Evolutionary conservation across 768 basidiomycete species (phyloP), one percentile per base, ranked within the genome.

Genomic region (Collybiopsis confluens): DNA sequence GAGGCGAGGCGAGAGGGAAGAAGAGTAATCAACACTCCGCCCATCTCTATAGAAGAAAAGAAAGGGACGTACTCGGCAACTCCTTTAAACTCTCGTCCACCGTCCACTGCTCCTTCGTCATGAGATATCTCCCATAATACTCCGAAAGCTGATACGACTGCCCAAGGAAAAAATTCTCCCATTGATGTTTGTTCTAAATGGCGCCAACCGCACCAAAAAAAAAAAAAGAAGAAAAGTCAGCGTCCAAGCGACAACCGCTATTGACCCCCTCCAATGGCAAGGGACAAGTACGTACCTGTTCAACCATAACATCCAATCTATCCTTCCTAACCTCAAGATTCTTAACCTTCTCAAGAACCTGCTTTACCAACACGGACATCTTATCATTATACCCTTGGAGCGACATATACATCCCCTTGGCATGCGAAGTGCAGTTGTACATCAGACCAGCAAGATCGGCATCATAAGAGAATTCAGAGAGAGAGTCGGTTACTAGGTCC

Each of bases 331-430:
- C 74, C 59, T 78, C 71, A 45, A 93, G 71, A 23, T 70, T 71
- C 65, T 80, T 86, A 57, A 87, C 73, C 59, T 82, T 83, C 56
- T 85, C 80, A 41, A 95, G 65, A 49, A 98, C 80, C 56, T 85
- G 77, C 61, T 85, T 72, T 5, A 85, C 77, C 36, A 98, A 78
- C 2, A 88, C 82, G 6, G 81, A 72, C 58, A 92, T 73, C 69
- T 96, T 98, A 70, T 98, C 94, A 63, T 93, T 95, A 71, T 97
- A 98, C 5, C 97, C 97, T 43, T 75, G 79, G 51, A 92, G 73
- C 2, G 77, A 73, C 42, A 97, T 68, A 38, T 73, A 80, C 45
- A 97, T 65, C 1, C 90, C 90, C 11, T 83, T 83, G 2, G 76
- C 73, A 58, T 84, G 78, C 10, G 78, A 72, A 23, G 77, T 69